Evolutionary conservation across 2,329 filamentous ascomycete genomes (phyloP), one percentile per base, ranked within the genome.

Genomic region (Thermothelomyces thermophilus): DNA sequence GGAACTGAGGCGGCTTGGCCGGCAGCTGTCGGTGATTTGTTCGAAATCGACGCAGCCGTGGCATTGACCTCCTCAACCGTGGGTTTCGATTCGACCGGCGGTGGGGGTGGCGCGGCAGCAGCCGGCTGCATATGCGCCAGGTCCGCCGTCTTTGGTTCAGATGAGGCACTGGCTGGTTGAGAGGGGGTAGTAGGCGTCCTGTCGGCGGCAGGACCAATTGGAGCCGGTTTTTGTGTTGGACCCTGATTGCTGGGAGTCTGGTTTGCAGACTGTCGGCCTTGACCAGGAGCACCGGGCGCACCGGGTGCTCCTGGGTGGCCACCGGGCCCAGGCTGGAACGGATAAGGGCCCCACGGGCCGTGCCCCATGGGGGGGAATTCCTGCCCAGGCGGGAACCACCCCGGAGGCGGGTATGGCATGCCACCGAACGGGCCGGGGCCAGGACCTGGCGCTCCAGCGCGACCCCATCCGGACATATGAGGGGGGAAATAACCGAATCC

Each of bases 311-410:
- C 80, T 52, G 82, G 83, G 62, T 39, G 54, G 14, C 47, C 54
- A 26, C 50, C 47, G 5, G 52, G 50, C 17, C 51, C 51, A 11
- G 49, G 51, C 35, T 41, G 53, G 33, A 48, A 55, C 1, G 31
- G 41, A 24, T 56, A 56, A 10, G 48, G 50, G 19, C 50, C 50
- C 54, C 54, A 56, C 13, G 53, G 53, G 30, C 52, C 54, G 11
- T 51, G 54, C 13, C 52, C 52, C 54, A 56, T 53, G 11, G 54
- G 54, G 2, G 52, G 84, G 59, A 89, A 93, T 22, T 83, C 84
- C 67, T 87, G 86, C 6, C 84, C 84, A 8, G 77, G 80, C 58
- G 85, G 86, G 64, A 83, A 91, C 86, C 88, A 94, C 49, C 84
- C 86, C 20, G 81, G 80, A 41, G 82, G 86, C 14, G 82, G 84